Percentiles rank a stretch among this genome's conserved stretches.
phyloP scores from a whole-genome alignment of 2,329 filamentous ascomycete species.

The Polytolypa hystricis region DNA sequence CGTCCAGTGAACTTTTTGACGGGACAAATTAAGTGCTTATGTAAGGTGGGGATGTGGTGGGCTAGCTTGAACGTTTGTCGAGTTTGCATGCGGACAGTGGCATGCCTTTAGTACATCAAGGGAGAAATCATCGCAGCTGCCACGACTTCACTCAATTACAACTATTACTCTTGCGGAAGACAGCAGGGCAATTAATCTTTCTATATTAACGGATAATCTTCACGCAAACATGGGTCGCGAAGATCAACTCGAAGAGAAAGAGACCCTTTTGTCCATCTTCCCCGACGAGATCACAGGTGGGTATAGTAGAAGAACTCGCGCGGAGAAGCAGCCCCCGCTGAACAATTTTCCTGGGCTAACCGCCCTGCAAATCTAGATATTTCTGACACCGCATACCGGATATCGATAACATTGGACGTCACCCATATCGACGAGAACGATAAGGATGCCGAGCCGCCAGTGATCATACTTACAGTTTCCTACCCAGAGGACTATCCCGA shows the following conservation, averaged over 20 bases:
- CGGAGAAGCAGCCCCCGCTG: no score
- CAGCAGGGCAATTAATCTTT: no score
- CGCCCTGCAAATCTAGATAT: no score
- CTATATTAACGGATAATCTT: no score
- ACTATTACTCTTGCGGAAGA: constrained; percentile 6
- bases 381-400: constrained; percentile 77
- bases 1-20: no score
- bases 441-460: constrained; percentile 51
- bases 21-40: no score
- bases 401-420: constrained; percentile 75
- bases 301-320: no score
- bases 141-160: constrained; percentile 10
- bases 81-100: constrained; percentile 30
- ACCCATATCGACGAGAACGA: constrained; percentile 51
- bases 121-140: constrained; percentile 5
- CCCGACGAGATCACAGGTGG: constrained; percentile 90
- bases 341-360: no score
- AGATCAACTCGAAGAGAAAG: constrained; percentile 90
- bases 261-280: constrained; percentile 97
- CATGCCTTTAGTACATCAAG: no score
- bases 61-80: constrained; percentile 31
- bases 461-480: constrained; percentile 69
- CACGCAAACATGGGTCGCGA: constrained; percentile 48
- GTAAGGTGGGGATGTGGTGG: no score
- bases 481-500: constrained; percentile 91